Evolutionary conservation across 345 rosid genomes (phyloP).

Genomic region (Excoecaria agallocha): DNA sequence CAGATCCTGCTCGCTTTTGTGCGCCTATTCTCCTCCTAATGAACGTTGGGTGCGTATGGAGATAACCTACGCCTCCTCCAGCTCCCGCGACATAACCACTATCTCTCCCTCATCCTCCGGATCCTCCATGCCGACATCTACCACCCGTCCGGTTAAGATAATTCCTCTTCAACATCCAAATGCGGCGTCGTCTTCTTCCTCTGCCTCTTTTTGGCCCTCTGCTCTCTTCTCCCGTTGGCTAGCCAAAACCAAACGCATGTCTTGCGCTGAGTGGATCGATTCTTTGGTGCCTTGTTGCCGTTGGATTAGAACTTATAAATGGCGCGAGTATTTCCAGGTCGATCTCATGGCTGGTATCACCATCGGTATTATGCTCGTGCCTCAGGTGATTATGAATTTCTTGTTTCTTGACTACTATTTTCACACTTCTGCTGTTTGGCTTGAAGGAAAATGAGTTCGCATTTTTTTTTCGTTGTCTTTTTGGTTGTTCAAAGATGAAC

Average conservation of each 20-base stretch:
- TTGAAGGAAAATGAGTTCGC: not conserved
- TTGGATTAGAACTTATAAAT: constrained; percentile 78
- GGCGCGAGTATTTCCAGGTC: constrained; percentile 72
- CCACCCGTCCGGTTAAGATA: constrained; percentile 61
- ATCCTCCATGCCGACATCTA: constrained; percentile 37
- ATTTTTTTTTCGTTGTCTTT: not conserved
- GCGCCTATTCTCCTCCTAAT: not conserved
- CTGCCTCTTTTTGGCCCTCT: constrained; percentile 9
- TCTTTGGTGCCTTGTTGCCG: constrained; percentile 70
- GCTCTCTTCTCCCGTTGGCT: constrained; percentile 43
- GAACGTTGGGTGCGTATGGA: constrained; percentile 39
- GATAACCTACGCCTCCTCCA: constrained; percentile 56
- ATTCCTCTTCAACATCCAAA: constrained; percentile 78
- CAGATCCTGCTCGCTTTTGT: not conserved
- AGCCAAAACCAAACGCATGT: constrained; percentile 49
- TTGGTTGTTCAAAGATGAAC: not conserved
- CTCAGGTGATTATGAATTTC: constrained; percentile 58
- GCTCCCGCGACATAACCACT: constrained; percentile 37
- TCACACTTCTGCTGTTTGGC: not conserved
- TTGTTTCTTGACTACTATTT: not conserved
- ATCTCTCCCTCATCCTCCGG: constrained; percentile 19
- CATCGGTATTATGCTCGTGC: constrained; percentile 97
- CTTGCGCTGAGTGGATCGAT: constrained; percentile 57
- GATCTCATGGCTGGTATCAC: constrained; percentile 96
- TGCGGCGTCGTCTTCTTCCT: constrained; percentile 37